phyloP scores from a whole-genome alignment of 306 rosid genomes.

The Cyclanthera cordifolia region DNA sequence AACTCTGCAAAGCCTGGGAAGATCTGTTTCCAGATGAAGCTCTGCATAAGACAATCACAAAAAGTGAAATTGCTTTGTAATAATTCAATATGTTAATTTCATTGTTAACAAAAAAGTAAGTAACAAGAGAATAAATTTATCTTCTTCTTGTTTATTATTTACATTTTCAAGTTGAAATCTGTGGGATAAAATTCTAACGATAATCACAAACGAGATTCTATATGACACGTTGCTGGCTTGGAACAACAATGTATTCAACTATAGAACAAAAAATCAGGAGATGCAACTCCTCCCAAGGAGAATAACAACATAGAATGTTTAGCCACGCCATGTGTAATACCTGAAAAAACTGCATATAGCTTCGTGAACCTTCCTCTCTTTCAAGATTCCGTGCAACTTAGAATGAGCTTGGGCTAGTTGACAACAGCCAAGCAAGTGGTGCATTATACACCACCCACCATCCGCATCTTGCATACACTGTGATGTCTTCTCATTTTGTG shows the following conservation, averaged over 20 bases:
- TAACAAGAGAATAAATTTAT: background rate
- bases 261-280: background rate
- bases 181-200: background rate
- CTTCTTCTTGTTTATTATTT: background rate
- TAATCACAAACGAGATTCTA: background rate
- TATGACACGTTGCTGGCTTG: background rate
- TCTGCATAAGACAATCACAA: constrained; percentile 33
- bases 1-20: constrained; percentile 69
- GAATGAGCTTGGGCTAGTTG: constrained; percentile 72
- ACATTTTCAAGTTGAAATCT: background rate
- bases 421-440: constrained; percentile 87
- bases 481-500: constrained; percentile 68
- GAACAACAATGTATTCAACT: background rate
- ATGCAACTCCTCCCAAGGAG: background rate
- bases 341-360: constrained; percentile 88
- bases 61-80: background rate
- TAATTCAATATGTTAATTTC: background rate
- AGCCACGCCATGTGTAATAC: constrained; percentile 24
- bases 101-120: background rate
- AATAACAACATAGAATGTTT: background rate
- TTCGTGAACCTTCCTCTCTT: constrained; percentile 65
- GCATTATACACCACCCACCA: constrained; percentile 80
- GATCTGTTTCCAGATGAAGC: constrained; percentile 74
- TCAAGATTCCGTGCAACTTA: constrained; percentile 48
- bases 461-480: constrained; percentile 68